These are phyloP conservation scores for Ballota nigra DNA, from an alignment of 257 asterid genomes.

Conservation along the genomic window DNA sequence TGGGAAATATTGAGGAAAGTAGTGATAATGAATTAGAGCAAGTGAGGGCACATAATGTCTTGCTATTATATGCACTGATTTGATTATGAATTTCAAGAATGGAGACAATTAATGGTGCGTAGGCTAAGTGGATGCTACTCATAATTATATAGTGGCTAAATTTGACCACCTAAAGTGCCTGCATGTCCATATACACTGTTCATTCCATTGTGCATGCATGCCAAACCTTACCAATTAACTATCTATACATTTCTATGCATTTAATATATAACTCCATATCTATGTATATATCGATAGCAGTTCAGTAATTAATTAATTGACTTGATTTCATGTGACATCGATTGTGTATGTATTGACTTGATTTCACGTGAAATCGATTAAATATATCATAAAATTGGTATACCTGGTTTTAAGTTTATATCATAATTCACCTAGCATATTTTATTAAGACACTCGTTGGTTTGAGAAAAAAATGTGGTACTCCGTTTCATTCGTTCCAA, in stretches of 20 bases:
- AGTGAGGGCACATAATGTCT: slow-evolving; percentile 31
- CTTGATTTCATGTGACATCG: neutral
- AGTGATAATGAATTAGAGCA: slow-evolving; percentile 12
- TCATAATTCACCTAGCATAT: no score
- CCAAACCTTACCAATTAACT: no score
- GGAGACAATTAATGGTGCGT: slow-evolving; percentile 18
- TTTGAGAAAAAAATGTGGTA: no score
- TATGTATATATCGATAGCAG: neutral
- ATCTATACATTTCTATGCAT: neutral
- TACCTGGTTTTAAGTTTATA: no score
- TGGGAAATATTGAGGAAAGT: slow-evolving; percentile 12
- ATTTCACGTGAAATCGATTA: slow-evolving; percentile 19
- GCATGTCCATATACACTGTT: slow-evolving; percentile 11
- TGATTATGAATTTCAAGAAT: neutral
- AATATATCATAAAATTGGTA: neutral
- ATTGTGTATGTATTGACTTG: neutral
- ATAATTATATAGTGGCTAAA: slow-evolving; percentile 35
- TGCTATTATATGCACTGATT: slow-evolving; percentile 7
- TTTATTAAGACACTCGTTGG: no score
- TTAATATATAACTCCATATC: neutral
- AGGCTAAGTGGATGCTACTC: slow-evolving; percentile 28
- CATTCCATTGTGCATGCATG: slow-evolving; percentile 8
- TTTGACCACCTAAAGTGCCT: slow-evolving; percentile 33
- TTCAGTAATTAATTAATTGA: no score
- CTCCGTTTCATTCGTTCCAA: no score